Conservation (phyloP, 306 rosid species). For the Malus sieversii region DNA sequence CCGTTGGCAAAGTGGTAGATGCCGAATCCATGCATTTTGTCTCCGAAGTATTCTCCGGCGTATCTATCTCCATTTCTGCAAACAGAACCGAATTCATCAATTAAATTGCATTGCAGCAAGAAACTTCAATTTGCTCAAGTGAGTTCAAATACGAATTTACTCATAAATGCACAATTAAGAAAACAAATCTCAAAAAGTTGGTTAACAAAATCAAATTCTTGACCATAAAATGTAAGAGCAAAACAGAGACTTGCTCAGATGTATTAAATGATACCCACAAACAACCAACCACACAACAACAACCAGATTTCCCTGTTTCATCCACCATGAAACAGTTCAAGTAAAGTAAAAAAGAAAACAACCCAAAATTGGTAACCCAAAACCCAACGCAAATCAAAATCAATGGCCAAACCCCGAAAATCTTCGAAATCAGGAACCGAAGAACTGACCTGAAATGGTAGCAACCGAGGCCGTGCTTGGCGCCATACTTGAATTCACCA, state of each 20-base stretch:
- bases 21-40: conserved; percentile 96
- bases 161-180: neutral
- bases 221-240: neutral
- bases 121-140: neutral
- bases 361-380: neutral
- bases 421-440: neutral
- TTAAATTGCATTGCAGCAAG: neutral
- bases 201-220: neutral
- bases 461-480: conserved; percentile 87
- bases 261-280: neutral
- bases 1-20: conserved; percentile 91
- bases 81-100: neutral
- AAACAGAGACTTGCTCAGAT: neutral
- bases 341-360: neutral
- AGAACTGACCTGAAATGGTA: conserved; percentile 81
- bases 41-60: conserved; percentile 98
- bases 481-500: conserved; percentile 82
- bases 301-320: conserved; percentile 10
- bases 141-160: neutral
- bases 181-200: neutral
- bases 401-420: neutral
- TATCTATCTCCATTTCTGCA: conserved; percentile 95
- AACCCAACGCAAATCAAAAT: neutral
- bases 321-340: conserved; percentile 5
- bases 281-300: neutral